These are phyloP conservation scores for Boletus subcaerulescens DNA, from an alignment of 768 basidiomycete species.

Conservation along the genomic window DNA sequence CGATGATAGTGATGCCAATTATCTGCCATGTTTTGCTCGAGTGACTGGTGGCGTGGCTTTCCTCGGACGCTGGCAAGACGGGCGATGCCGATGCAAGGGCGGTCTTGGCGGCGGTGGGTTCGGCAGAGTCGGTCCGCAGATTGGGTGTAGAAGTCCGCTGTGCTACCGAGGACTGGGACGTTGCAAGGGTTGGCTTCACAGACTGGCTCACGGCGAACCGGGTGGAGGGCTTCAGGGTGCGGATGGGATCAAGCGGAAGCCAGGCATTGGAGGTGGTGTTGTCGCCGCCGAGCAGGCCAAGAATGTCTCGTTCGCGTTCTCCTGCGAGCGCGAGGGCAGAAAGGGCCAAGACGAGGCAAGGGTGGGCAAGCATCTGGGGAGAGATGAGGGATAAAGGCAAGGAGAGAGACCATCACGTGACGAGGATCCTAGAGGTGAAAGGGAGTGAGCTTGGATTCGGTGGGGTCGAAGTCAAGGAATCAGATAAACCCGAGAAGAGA, in stretches of 20 bases:
- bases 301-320: constrained; percentile 8
- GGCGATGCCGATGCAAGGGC: not conserved
- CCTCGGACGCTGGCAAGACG: constrained; percentile 1
- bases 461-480: too few relatives aligned
- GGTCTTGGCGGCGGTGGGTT: not conserved
- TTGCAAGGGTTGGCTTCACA: not conserved
- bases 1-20: constrained; percentile 63
- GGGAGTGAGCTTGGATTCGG: too few relatives aligned
- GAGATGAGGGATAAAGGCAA: too few relatives aligned
- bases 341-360: not conserved
- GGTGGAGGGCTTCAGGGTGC: not conserved
- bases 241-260: not conserved
- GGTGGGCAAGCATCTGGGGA: not conserved
- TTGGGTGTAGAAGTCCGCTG: not conserved
- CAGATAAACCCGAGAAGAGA: too few relatives aligned
- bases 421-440: too few relatives aligned
- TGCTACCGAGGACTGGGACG: not conserved
- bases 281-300: constrained; percentile 15
- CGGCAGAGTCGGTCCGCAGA: not conserved
- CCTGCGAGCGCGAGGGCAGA: not conserved
- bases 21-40: constrained; percentile 62
- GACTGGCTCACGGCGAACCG: not conserved
- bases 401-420: too few relatives aligned
- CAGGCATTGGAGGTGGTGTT: not conserved
- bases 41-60: constrained; percentile 30